These are phyloP conservation scores for Trichoderma pleuroti DNA, from an alignment of 2,329 filamentous ascomycete species.

Conservation along the genomic window DNA sequence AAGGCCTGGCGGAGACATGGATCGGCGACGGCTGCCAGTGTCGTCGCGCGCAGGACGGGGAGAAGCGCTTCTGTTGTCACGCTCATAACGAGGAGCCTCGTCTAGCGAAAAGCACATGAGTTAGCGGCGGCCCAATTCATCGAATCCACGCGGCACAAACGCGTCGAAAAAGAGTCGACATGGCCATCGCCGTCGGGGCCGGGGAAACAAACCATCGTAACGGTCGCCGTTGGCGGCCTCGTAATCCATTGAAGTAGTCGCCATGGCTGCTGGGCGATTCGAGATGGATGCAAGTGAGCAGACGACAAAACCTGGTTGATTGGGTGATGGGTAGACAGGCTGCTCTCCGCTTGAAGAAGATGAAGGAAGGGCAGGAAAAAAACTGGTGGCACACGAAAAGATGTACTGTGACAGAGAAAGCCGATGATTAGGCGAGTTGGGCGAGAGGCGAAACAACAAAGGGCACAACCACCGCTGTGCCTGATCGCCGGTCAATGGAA, in stretches of 20 bases:
- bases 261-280: slow-evolving; percentile 42
- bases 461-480: neutral
- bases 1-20: slow-evolving; percentile 57
- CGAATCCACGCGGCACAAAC: slow-evolving; percentile 9
- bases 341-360: neutral
- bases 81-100: slow-evolving; percentile 62
- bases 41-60: slow-evolving; percentile 60
- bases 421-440: slow-evolving; percentile 28
- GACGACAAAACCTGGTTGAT: slow-evolving; percentile 1
- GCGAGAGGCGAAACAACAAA: slow-evolving; percentile 17
- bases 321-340: slow-evolving; percentile 14
- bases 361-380: slow-evolving; percentile 16
- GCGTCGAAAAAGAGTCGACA: neutral
- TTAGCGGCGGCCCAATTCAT: neutral
- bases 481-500: neutral
- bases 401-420: slow-evolving; percentile 24
- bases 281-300: slow-evolving; percentile 19
- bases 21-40: slow-evolving; percentile 57
- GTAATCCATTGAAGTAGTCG: slow-evolving; percentile 67
- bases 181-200: neutral
- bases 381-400: slow-evolving; percentile 15
- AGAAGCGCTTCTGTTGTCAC: slow-evolving; percentile 63
- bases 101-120: slow-evolving; percentile 40
- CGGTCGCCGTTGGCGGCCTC: slow-evolving; percentile 64
- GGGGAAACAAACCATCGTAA: slow-evolving; percentile 55